Evolutionary conservation across 2,329 filamentous ascomycete species (phyloP).

Genomic region (Neopestalotiopsis clavispora): DNA sequence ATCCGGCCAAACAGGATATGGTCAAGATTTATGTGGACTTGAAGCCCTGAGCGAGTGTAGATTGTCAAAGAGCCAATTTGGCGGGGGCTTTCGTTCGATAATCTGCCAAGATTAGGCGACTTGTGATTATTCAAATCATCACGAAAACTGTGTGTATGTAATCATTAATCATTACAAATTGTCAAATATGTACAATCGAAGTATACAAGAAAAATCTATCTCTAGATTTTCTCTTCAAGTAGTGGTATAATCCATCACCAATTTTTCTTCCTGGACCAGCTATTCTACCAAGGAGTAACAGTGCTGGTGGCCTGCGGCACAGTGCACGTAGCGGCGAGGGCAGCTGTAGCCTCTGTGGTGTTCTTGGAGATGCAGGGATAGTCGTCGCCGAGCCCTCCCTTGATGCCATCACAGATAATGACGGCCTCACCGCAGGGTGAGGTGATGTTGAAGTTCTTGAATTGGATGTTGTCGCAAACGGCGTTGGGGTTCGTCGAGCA

Average conservation of each 20-base stretch:
- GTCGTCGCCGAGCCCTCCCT: conserved; percentile 34
- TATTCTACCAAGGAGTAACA: conserved; percentile 5
- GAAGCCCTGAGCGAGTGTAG: not conserved
- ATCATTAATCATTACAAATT: conserved; percentile 3
- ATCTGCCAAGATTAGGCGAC: no score
- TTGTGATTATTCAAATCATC: not conserved
- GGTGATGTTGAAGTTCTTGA: conserved; percentile 59
- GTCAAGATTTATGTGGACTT: conserved; percentile 24
- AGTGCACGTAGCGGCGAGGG: conserved; percentile 16
- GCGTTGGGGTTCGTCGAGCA: conserved; percentile 58
- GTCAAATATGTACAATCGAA: not conserved
- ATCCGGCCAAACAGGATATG: conserved; percentile 19
- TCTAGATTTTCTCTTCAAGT: not conserved
- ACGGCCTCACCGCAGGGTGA: conserved; percentile 51
- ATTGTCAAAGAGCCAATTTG: not conserved
- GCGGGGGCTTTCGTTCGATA: no score
- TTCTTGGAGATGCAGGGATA: conserved; percentile 16
- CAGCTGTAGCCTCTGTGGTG: conserved; percentile 17
- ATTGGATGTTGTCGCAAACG: conserved; percentile 59
- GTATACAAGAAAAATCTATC: not conserved
- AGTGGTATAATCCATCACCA: not conserved
- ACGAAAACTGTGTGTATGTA: not conserved
- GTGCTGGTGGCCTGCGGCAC: conserved; percentile 17
- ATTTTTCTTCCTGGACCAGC: not conserved
- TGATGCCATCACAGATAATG: conserved; percentile 56